Base-by-base conservation (phyloP, 495 filamentous ascomycete species). In the Hyaloscypha finlandica region DNA sequence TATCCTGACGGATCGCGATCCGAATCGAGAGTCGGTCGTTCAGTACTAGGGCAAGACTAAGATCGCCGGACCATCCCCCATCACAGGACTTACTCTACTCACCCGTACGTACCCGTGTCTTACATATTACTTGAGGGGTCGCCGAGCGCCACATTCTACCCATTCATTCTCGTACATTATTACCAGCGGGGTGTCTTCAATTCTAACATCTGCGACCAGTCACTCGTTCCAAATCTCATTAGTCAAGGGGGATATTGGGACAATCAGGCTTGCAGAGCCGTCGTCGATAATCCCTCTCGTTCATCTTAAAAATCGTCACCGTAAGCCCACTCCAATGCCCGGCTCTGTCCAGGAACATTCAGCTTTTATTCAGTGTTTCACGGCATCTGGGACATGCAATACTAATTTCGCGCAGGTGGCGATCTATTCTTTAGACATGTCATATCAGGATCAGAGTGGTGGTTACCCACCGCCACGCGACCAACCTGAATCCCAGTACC, bases 401-500 rank as follows among this genome's bases (percentile, higher is more conserved):
- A 35, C 30, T 59, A 52, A 39, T 35, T 37, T 32, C 31, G 25
- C 56, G 39, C 59, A 60, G 58, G 60, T 75, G 69, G 73, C 69
- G 61, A 71, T 71, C 64, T 68, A 68, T 62, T 62, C 32, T 48
- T 59, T 65, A 63, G 58, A 54, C 19, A 75, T 75, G 73, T 67
- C 71, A 25, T 75, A 75, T 59, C 67, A 68, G 29, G 71, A 73
- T 54, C 71, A 73, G 63, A 70, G 59, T 53, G 68, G 71, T 68
- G 73, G 73, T 39, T 69, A 72, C 57, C 68, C 73, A 66, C 68
- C 70, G 33, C 70, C 68, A 14, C 65, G 61, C 53, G 68, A 70
- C 8, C 65, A 68, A 39, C 16, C 14, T n/a, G 39, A 80, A 30
- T 77, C 79, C 48, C 77, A 80, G 59, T 83, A 85, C 70, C 79